phyloP scores from a whole-genome alignment of 1,139 yeast genomes.

The Saccharomyces hybrid region DNA sequence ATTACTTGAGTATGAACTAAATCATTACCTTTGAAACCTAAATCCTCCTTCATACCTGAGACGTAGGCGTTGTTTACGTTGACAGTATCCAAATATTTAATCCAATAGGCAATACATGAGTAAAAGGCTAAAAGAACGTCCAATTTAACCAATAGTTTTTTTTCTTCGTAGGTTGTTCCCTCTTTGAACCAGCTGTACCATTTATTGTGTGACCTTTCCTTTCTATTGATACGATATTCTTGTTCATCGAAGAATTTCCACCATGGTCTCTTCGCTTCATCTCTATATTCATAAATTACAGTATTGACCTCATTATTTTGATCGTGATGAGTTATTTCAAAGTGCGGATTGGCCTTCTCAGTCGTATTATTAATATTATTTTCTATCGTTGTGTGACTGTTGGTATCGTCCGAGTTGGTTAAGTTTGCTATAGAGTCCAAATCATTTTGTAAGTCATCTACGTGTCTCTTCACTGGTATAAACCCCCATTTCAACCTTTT shows the following conservation, averaged over 20 bases:
- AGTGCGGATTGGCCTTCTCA: neutral
- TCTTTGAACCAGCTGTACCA: slow-evolving; percentile 65
- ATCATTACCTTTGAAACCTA: slow-evolving; percentile 51
- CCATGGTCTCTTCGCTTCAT: slow-evolving; percentile 57
- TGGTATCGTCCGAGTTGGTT: slow-evolving; percentile 10
- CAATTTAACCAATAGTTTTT: slow-evolving; percentile 45
- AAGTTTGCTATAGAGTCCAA: slow-evolving; percentile 10
- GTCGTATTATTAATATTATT: neutral
- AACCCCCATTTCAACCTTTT: slow-evolving; percentile 44
- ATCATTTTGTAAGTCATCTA: slow-evolving; percentile 34
- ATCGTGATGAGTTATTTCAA: neutral
- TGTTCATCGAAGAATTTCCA: slow-evolving; percentile 56
- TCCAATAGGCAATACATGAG: slow-evolving; percentile 58
- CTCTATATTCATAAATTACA: slow-evolving; percentile 41
- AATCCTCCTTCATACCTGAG: slow-evolving; percentile 37
- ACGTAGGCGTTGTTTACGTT: slow-evolving; percentile 54
- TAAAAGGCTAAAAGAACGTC: slow-evolving; percentile 52
- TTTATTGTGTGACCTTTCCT: slow-evolving; percentile 36
- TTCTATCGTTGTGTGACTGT: slow-evolving; percentile 2
- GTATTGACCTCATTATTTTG: slow-evolving; percentile 3
- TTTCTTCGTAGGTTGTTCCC: slow-evolving; percentile 45
- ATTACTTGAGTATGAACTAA: slow-evolving; percentile 50
- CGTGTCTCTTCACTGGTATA: slow-evolving; percentile 40
- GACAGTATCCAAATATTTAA: slow-evolving; percentile 52
- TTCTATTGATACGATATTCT: slow-evolving; percentile 44